Evolutionary conservation across 352 stramenopile species (phyloP).

Genomic region (Pseudoperonospora humuli): DNA sequence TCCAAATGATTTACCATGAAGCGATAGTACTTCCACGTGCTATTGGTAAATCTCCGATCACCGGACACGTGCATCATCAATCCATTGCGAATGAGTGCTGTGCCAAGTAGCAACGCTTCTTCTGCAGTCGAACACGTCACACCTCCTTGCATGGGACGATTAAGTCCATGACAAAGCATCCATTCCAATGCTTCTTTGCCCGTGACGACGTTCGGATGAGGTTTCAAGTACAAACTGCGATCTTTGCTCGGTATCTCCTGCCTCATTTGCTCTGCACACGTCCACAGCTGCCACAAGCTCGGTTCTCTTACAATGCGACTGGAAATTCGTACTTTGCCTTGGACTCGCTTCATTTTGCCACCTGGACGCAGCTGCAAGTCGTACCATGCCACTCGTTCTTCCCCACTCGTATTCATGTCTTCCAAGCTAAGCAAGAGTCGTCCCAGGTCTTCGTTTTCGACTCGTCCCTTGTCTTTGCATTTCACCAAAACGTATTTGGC

Average conservation of each 20-base stretch:
- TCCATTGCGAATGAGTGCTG: constrained; percentile 53
- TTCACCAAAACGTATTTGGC: constrained; percentile 83
- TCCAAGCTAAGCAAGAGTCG: constrained; percentile 73
- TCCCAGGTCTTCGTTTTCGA: constrained; percentile 76
- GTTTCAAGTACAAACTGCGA: constrained; percentile 80
- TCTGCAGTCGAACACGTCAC: constrained; percentile 80
- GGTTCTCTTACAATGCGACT: constrained; percentile 81
- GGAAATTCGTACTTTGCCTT: constrained; percentile 76
- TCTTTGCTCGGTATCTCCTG: constrained; percentile 60
- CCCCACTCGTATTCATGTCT: constrained; percentile 75
- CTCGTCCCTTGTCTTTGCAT: constrained; percentile 83
- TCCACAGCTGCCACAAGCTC: constrained; percentile 79
- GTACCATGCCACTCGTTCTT: constrained; percentile 81
- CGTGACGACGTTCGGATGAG: constrained; percentile 68
- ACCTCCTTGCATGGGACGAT: constrained; percentile 77
- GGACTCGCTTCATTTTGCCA: constrained; percentile 81
- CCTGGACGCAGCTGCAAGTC: constrained; percentile 72
- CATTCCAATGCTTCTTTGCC: constrained; percentile 76
- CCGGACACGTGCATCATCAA: constrained; percentile 71
- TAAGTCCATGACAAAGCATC: constrained; percentile 81
- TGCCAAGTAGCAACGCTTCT: constrained; percentile 72
- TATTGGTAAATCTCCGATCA: constrained; percentile 67
- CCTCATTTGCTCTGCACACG: constrained; percentile 76
- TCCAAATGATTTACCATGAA: constrained; percentile 81
- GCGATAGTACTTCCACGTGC: constrained; percentile 83